phyloP scores from a whole-genome alignment of 2,329 filamentous ascomycete genomes.

The Pestalotiopsis sp. region DNA sequence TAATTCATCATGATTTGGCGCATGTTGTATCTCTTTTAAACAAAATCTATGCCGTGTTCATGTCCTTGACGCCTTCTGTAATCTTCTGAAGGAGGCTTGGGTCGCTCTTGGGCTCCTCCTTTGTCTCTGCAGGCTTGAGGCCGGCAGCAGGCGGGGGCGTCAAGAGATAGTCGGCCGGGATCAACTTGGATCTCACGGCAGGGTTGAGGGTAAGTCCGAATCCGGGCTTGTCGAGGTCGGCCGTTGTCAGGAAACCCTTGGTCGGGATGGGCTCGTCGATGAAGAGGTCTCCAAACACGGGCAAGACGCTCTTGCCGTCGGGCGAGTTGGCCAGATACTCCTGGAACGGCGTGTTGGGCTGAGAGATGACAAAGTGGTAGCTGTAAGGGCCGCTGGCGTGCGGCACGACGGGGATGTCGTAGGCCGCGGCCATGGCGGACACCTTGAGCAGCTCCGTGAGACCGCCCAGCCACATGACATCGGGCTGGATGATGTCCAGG shows the following conservation, averaged over 20 bases:
- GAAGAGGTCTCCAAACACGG: conserved; percentile 91
- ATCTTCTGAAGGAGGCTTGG: conserved; percentile 19
- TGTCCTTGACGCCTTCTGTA: conserved; percentile 25
- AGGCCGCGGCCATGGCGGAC: conserved; percentile 84
- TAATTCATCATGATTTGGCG: background rate
- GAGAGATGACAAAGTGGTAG: conserved; percentile 94
- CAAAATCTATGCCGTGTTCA: conserved; percentile 13
- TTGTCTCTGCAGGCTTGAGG: conserved; percentile 35
- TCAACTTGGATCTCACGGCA: conserved; percentile 68
- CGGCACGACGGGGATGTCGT: conserved; percentile 94
- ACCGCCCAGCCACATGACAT: conserved; percentile 97
- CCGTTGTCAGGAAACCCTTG: conserved; percentile 79
- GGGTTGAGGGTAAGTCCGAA: conserved; percentile 90
- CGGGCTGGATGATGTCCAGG: conserved; percentile 91
- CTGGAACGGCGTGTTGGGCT: conserved; percentile 92
- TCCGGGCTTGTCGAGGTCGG: conserved; percentile 83
- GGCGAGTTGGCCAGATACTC: conserved; percentile 94
- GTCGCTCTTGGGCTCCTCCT: conserved; percentile 18
- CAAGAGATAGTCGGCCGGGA: conserved; percentile 74
- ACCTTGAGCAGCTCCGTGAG: conserved; percentile 91
- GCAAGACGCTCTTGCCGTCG: conserved; percentile 85
- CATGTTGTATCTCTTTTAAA: background rate
- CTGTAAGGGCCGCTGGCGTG: conserved; percentile 93
- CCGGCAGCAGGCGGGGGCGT: conserved; percentile 62
- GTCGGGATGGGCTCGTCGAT: conserved; percentile 86